Evolutionary conservation across 1,139 yeast genomes (phyloP).

Genomic region (Yamadazyma dushanensis): DNA sequence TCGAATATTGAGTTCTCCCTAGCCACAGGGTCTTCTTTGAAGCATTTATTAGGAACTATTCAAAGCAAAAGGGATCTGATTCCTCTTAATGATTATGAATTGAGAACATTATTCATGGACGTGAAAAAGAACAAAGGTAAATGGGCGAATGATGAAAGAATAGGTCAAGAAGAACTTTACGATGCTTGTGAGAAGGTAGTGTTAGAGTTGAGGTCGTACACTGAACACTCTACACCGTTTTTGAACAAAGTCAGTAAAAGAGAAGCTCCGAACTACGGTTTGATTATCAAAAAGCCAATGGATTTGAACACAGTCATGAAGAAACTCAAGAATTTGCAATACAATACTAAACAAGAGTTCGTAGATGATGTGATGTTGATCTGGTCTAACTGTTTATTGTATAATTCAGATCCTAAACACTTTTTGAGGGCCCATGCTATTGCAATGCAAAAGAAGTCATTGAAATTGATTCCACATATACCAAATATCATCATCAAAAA

Average conservation of each 20-base stretch:
- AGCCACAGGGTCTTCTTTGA: conserved; percentile 70
- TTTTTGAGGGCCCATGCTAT: conserved; percentile 87
- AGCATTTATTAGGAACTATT: conserved; percentile 75
- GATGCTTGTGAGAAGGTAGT: conserved; percentile 98
- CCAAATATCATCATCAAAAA: conserved; percentile 85
- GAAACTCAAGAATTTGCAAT: conserved; percentile 77
- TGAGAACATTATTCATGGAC: conserved; percentile 82
- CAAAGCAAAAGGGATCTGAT: conserved; percentile 76
- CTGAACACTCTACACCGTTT: conserved; percentile 96
- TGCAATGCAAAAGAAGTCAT: conserved; percentile 92
- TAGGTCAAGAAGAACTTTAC: conserved; percentile 96
- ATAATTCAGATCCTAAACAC: conserved; percentile 94
- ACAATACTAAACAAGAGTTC: conserved; percentile 81
- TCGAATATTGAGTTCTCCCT: conserved; percentile 34
- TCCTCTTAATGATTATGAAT: conserved; percentile 78
- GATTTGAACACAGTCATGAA: conserved; percentile 93
- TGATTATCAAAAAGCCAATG: conserved; percentile 91
- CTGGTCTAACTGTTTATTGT: conserved; percentile 91
- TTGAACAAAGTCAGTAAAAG: conserved; percentile 91
- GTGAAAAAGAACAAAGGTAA: conserved; percentile 93
- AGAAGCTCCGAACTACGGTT: conserved; percentile 96
- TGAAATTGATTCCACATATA: conserved; percentile 73
- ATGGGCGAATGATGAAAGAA: conserved; percentile 93
- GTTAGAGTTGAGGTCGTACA: conserved; percentile 81
- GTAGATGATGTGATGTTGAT: conserved; percentile 92